A percentile compares a stretch with the other conserved stretches of the same genome.
Conservation (phyloP, 441 rosid genomes). For the Gossypium schwendimanii region DNA sequence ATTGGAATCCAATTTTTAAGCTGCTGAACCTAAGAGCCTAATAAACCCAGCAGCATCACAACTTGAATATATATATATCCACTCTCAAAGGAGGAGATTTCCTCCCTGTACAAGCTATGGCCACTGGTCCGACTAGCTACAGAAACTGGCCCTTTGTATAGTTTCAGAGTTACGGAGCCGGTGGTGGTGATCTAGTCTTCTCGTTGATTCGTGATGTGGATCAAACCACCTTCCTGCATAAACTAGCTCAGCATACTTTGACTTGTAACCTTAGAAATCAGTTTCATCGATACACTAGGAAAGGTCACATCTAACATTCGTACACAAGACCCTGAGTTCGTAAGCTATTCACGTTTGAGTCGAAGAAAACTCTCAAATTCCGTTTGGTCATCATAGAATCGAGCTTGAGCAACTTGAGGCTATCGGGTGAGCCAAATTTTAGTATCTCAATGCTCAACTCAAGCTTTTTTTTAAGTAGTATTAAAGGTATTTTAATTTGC, state of each 20-base stretch:
- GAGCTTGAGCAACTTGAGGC: neutral
- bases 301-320: neutral
- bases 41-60: conserved; percentile 83
- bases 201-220: conserved; percentile 67
- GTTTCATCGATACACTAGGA: neutral
- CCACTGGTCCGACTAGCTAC: conserved; percentile 63
- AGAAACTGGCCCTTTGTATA: conserved; percentile 64
- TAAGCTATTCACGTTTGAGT: neutral
- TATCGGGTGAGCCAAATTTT: neutral
- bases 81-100: conserved; percentile 76
- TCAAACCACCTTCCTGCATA: conserved; percentile 95
- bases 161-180: conserved; percentile 58
- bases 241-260: conserved; percentile 76
- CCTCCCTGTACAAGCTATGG: conserved; percentile 68
- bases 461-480: too few relatives aligned
- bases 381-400: neutral
- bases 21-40: conserved; percentile 17
- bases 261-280: conserved; percentile 16
- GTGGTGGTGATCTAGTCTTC: conserved; percentile 57
- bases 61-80: conserved; percentile 78
- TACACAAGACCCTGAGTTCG: neutral
- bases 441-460: too few relatives aligned
- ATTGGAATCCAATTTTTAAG: too few relatives aligned
- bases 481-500: too few relatives aligned
- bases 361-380: neutral